Evolutionary conservation across 2,329 filamentous ascomycete genomes (phyloP).

Genomic region (Chaetomium sp.): DNA sequence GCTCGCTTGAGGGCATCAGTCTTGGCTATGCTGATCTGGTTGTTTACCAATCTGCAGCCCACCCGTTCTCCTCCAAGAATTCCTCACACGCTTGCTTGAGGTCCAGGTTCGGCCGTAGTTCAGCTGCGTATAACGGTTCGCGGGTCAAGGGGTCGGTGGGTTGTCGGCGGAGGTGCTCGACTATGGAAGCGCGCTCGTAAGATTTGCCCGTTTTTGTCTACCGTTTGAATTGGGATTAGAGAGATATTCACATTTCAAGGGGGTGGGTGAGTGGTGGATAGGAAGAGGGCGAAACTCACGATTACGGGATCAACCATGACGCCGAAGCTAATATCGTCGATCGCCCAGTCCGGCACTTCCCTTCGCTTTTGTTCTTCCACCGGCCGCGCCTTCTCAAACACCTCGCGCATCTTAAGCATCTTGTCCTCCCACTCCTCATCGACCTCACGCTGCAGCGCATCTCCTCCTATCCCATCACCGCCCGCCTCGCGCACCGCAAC

Average conservation of each 20-base stretch:
- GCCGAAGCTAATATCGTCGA: constrained; percentile 70
- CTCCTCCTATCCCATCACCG: constrained; percentile 30
- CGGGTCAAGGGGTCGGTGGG: constrained; percentile 78
- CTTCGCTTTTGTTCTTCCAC: constrained; percentile 43
- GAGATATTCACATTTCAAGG: not conserved
- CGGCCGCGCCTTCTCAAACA: constrained; percentile 47
- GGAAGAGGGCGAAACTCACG: constrained; percentile 31
- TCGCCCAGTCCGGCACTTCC: constrained; percentile 63
- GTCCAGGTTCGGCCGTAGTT: constrained; percentile 75
- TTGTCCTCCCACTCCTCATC: constrained; percentile 42
- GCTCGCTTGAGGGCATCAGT: no score
- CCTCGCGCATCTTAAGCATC: constrained; percentile 36
- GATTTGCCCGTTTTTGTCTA: constrained; percentile 80
- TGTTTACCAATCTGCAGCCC: constrained; percentile 82
- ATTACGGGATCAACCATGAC: constrained; percentile 67
- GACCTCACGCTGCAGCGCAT: constrained; percentile 31
- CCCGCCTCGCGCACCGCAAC: constrained; percentile 33
- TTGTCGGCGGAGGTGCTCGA: constrained; percentile 74
- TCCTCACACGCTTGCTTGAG: constrained; percentile 78
- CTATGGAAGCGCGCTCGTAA: constrained; percentile 79
- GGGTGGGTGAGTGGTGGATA: not conserved
- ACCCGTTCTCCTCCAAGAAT: constrained; percentile 80
- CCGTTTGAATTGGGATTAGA: not conserved
- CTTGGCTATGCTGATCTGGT: not conserved
- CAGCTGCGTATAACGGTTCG: constrained; percentile 59